Evolutionary conservation across 1,284 basidiomycete genomes (phyloP).

Genomic region (Wallemia ichthyophaga): DNA sequence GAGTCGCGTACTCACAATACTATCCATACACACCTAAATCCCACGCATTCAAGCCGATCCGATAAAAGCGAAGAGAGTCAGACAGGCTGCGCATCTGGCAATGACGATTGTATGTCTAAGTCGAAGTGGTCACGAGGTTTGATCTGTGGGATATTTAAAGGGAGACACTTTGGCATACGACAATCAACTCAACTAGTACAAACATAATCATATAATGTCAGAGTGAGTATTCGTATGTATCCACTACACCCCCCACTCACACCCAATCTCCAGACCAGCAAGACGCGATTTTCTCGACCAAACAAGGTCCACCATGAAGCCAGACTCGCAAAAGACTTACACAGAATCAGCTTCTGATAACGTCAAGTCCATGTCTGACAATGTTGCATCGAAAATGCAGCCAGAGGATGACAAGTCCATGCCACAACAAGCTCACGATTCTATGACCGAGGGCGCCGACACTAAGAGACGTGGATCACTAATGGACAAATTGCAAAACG

Average conservation of each 20-base stretch:
- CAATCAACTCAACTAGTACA: no score
- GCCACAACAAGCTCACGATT: slow-evolving; percentile 22
- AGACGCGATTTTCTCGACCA: not conserved
- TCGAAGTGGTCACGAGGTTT: no score
- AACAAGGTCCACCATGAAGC: slow-evolving; percentile 12
- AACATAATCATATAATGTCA: not conserved
- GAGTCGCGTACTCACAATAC: no score
- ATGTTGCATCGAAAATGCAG: slow-evolving; percentile 12
- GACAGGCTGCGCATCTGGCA: no score
- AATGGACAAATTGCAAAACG: not conserved
- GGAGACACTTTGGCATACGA: no score
- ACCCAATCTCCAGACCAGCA: not conserved
- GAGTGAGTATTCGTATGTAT: not conserved
- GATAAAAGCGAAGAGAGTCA: no score
- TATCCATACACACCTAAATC: no score
- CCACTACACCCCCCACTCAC: no score
- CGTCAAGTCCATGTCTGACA: slow-evolving; percentile 7
- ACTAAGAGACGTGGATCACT: not conserved
- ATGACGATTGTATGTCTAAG: no score
- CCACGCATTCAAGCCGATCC: no score
- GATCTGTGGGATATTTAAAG: no score
- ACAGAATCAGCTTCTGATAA: slow-evolving; percentile 16
- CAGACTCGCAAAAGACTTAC: slow-evolving; percentile 25
- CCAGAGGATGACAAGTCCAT: slow-evolving; percentile 15
- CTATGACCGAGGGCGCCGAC: slow-evolving; percentile 16